These are phyloP conservation scores for Pseudotulostoma volvatum DNA, from an alignment of 495 filamentous ascomycete species.

Conservation along the genomic window DNA sequence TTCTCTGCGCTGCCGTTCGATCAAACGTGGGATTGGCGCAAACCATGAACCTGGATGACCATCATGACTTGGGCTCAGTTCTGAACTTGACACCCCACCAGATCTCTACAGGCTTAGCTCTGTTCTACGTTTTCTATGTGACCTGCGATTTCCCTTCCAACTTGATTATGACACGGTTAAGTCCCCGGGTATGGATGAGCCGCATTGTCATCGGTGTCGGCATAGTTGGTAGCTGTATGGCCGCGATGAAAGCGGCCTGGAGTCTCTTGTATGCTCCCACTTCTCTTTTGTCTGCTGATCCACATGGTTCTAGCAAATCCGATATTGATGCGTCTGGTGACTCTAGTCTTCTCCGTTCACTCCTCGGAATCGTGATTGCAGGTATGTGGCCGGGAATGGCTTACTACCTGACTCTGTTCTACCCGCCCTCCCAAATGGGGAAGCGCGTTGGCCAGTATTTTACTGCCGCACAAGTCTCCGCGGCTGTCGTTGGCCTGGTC, in stretches of 20 bases:
- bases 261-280: conserved; percentile 53
- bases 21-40: conserved; percentile 83
- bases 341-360: conserved; percentile 55
- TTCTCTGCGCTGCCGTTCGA: conserved; percentile 78
- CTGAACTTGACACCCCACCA: conserved; percentile 53
- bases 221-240: conserved; percentile 65
- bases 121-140: conserved; percentile 88
- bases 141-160: conserved; percentile 81
- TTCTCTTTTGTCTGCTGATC: neutral
- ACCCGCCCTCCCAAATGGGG: conserved; percentile 69
- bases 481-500: conserved; percentile 76
- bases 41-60: conserved; percentile 60
- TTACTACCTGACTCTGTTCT: conserved; percentile 85
- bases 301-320: neutral
- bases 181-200: conserved; percentile 84
- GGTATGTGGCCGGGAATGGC: conserved; percentile 95
- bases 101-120: conserved; percentile 63
- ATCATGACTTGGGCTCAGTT: conserved; percentile 52
- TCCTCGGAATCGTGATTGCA: conserved; percentile 75
- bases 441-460: conserved; percentile 84
- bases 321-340: neutral
- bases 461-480: conserved; percentile 77
- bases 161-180: conserved; percentile 69
- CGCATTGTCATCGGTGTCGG: conserved; percentile 80
- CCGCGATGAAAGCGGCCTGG: conserved; percentile 65